Percentiles rank a stretch among this genome's conserved stretches.
These are phyloP conservation scores for Leccinum longicurvipes DNA, from an alignment of 768 basidiomycete species.

Conservation along the genomic window DNA sequence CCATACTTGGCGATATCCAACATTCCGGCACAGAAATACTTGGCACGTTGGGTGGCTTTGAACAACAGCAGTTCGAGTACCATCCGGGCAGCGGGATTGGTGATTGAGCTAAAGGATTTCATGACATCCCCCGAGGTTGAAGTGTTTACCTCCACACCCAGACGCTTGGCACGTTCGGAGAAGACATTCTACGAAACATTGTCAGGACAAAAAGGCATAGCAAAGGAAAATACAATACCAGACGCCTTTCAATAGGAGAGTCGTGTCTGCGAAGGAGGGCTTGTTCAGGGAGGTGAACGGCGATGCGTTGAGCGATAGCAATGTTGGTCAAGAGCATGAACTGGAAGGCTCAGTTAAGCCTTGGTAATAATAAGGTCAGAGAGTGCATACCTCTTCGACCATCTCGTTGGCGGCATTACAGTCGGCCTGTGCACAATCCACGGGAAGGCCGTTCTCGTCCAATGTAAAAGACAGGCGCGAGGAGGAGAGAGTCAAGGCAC, in stretches of 20 bases:
- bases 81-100: constrained; percentile 67
- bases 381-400: constrained; percentile 75
- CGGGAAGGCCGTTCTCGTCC: constrained; percentile 74
- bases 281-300: constrained; percentile 93
- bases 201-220: constrained; percentile 2
- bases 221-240: constrained; percentile 42
- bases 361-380: background rate
- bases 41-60: constrained; percentile 93
- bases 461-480: constrained; percentile 72
- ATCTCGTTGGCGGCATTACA: constrained; percentile 71
- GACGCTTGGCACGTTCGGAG: constrained; percentile 72
- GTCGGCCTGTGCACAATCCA: constrained; percentile 69
- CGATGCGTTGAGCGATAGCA: constrained; percentile 88
- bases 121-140: constrained; percentile 79
- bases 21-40: constrained; percentile 99
- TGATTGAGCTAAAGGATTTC: constrained; percentile 74
- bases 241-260: constrained; percentile 83
- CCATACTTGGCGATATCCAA: constrained; percentile 97
- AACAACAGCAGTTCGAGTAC: constrained; percentile 81
- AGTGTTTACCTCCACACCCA: constrained; percentile 80
- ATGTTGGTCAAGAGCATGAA: constrained; percentile 95
- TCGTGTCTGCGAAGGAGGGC: constrained; percentile 96
- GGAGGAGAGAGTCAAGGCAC: constrained; percentile 70
- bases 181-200: constrained; percentile 59
- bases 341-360: constrained; percentile 36